These are phyloP conservation scores for Fusarium coicis DNA, from an alignment of 2,329 filamentous ascomycete genomes.

Conservation along the genomic window DNA sequence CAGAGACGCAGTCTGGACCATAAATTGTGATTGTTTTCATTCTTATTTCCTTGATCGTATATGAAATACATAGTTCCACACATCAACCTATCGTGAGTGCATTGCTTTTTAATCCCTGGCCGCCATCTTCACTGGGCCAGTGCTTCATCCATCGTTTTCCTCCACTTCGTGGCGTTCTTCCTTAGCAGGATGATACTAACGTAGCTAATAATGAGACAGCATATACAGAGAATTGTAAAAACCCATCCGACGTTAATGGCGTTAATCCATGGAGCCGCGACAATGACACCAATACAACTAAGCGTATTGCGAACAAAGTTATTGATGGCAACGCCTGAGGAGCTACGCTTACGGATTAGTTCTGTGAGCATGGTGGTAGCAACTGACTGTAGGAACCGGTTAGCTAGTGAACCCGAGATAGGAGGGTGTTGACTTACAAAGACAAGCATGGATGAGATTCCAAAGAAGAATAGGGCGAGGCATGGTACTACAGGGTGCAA, in stretches of 20 bases:
- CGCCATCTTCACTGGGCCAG: constrained; percentile 43
- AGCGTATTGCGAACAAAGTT: constrained; percentile 86
- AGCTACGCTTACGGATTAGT: constrained; percentile 78
- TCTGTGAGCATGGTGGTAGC: constrained; percentile 87
- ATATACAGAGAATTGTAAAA: constrained; percentile 67
- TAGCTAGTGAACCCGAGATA: constrained; percentile 3
- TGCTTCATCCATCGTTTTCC: constrained; percentile 68
- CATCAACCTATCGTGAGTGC: background rate
- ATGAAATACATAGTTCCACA: background rate
- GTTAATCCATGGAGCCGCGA: constrained; percentile 75
- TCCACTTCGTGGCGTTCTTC: constrained; percentile 71
- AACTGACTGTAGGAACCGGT: constrained; percentile 54
- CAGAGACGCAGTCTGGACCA: background rate
- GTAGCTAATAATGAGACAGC: constrained; percentile 67
- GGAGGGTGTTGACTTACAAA: constrained; percentile 62
- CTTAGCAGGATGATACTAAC: constrained; percentile 69
- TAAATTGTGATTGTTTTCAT: background rate
- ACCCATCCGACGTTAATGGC: constrained; percentile 81
- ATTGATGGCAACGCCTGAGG: constrained; percentile 80
- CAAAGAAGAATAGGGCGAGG: constrained; percentile 78
- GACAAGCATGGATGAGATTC: constrained; percentile 81
- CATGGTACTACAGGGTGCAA: constrained; percentile 72
- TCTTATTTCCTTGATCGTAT: background rate
- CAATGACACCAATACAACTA: constrained; percentile 75
- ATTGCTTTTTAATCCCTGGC: background rate